Conservation (phyloP, 2,329 filamentous ascomycete species). For the Ceratocystis colombiana region DNA sequence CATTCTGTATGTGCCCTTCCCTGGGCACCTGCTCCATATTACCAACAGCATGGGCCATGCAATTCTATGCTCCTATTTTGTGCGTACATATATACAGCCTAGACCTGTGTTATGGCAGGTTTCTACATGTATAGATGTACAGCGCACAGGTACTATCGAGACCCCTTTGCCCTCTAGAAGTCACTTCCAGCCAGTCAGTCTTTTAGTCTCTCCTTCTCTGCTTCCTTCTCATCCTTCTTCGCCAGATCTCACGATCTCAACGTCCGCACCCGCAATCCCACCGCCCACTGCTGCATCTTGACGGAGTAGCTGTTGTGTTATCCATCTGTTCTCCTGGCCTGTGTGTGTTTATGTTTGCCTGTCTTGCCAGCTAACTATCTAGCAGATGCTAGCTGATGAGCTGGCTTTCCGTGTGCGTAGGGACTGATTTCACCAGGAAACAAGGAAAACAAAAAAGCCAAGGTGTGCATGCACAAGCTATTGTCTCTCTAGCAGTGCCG, state of each 20-base stretch:
- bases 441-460: background rate
- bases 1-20: too few species aligned
- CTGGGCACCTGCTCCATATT: too few species aligned
- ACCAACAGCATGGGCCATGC: too few species aligned
- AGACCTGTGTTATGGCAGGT: too few species aligned
- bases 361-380: too few species aligned
- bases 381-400: too few species aligned
- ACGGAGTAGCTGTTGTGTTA: background rate
- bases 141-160: too few species aligned
- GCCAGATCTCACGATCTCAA: constrained; percentile 18
- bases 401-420: too few species aligned
- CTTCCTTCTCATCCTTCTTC: constrained; percentile 17
- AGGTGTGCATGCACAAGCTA: too few species aligned
- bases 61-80: too few species aligned
- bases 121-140: too few species aligned
- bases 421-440: background rate
- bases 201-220: background rate
- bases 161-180: background rate
- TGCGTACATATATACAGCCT: too few species aligned
- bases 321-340: constrained; percentile 1
- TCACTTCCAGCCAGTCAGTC: background rate
- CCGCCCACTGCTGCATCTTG: background rate
- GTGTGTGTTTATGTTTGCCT: background rate
- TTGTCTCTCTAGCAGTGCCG: background rate
- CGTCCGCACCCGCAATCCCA: background rate